Percentiles rank a stretch among this genome's conserved stretches.
phyloP scores from a whole-genome alignment of 768 basidiomycete genomes.

The Lactifluus subvellereus region DNA sequence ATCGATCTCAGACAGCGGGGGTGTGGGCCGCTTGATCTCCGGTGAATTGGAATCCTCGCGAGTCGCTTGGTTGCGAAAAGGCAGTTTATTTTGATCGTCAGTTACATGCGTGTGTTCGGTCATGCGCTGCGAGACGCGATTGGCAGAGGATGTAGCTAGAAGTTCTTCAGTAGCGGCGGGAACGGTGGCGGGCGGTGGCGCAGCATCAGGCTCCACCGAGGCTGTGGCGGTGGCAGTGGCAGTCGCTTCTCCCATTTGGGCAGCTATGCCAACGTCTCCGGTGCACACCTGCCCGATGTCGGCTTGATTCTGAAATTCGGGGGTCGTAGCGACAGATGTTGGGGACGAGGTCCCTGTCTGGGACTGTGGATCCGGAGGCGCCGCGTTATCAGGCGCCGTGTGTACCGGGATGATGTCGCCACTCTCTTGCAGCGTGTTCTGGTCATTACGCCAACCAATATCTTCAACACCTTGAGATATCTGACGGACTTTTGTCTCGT shows the following conservation, averaged over 20 bases:
- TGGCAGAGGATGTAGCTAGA: not conserved
- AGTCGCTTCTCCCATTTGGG: not conserved
- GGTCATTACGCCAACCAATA: constrained; percentile 59
- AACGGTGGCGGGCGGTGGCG: not conserved
- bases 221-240: not conserved
- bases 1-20: constrained; percentile 52
- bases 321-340: not conserved
- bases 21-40: constrained; percentile 47
- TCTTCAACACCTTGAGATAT: constrained; percentile 78
- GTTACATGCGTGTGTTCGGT: not conserved
- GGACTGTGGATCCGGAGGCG: constrained; percentile 31
- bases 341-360: not conserved
- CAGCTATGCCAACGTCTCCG: not conserved
- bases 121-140: not conserved
- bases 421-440: constrained; percentile 25
- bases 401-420: constrained; percentile 1
- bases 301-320: constrained; percentile 7
- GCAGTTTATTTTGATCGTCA: constrained; percentile 29
- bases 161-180: not conserved
- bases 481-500: constrained; percentile 71
- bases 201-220: not conserved
- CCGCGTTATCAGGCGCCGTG: constrained; percentile 7
- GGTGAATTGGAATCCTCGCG: constrained; percentile 54
- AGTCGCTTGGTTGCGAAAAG: constrained; percentile 53
- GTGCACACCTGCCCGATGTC: not conserved